Conservation (phyloP, 352 stramenopile species). For the Thraustotheca clavata region DNA sequence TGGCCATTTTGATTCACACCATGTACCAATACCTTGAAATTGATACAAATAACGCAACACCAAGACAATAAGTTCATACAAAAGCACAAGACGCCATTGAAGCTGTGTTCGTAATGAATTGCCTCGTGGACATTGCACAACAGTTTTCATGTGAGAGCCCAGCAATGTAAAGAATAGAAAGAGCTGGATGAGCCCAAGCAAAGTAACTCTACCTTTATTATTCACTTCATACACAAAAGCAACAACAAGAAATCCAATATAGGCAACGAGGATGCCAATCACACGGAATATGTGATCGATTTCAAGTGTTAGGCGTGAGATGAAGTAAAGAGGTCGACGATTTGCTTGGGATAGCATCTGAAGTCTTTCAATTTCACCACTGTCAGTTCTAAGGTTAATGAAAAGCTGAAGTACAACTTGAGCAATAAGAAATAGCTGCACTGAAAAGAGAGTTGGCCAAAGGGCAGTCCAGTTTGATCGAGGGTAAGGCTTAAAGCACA, state of each 20-base stretch:
- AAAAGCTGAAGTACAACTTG: conserved; percentile 85
- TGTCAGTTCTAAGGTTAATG: conserved; percentile 70
- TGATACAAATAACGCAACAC: conserved; percentile 72
- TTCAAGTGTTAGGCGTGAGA: conserved; percentile 64
- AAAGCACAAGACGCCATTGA: conserved; percentile 61
- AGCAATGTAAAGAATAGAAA: conserved; percentile 56
- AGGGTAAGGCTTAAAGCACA: conserved; percentile 44
- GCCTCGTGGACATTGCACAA: conserved; percentile 43
- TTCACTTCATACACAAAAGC: conserved; percentile 57
- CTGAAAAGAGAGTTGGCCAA: conserved; percentile 75
- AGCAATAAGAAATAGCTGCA: conserved; percentile 77
- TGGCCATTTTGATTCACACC: conserved; percentile 59
- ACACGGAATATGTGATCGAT: conserved; percentile 73
- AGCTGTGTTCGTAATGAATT: conserved; percentile 38
- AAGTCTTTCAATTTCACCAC: conserved; percentile 56
- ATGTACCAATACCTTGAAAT: conserved; percentile 56
- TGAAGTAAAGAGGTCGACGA: conserved; percentile 10
- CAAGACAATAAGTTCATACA: conserved; percentile 62
- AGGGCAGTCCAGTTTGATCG: conserved; percentile 44
- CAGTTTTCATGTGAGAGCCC: conserved; percentile 61
- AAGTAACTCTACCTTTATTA: conserved; percentile 46
- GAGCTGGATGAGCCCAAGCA: conserved; percentile 54
- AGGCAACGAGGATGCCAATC: conserved; percentile 52
- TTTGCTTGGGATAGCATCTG: conserved; percentile 43
- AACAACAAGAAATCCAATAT: conserved; percentile 65